These are phyloP conservation scores for Acacia acuminata DNA, from an alignment of 306 rosid species.

Conservation along the genomic window DNA sequence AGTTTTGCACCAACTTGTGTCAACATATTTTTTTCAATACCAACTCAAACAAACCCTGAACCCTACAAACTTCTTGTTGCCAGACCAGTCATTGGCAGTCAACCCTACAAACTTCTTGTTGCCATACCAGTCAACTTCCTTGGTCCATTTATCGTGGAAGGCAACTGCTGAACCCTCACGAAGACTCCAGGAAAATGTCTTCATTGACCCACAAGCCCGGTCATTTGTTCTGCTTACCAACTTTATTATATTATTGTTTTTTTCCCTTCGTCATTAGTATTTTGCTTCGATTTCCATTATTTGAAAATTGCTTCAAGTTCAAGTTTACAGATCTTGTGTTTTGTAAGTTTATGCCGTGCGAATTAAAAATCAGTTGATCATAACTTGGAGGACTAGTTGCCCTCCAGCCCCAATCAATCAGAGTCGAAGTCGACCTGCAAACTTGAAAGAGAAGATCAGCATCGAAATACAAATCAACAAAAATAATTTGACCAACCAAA, in stretches of 20 bases:
- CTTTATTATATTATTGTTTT: background rate
- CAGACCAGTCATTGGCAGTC: background rate
- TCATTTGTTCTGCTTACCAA: background rate
- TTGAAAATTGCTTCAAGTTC: background rate
- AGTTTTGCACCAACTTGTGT: too few species aligned
- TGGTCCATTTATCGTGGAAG: background rate
- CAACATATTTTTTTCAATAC: too few species aligned
- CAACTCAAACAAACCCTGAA: background rate
- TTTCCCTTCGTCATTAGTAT: background rate
- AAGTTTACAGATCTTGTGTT: background rate
- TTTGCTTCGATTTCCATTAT: background rate
- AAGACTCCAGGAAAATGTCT: background rate
- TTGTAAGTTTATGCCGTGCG: background rate
- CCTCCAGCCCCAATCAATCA: background rate
- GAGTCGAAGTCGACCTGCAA: slow-evolving; percentile 32
- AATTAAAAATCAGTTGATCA: background rate
- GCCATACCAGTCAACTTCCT: background rate
- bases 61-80: background rate
- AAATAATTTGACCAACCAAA: slow-evolving; percentile 8
- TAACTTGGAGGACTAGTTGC: background rate
- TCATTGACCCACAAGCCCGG: background rate
- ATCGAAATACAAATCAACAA: background rate
- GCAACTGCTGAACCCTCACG: background rate
- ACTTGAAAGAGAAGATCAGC: background rate
- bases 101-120: background rate